These are phyloP conservation scores for Fusarium citri DNA, from an alignment of 2,329 filamentous ascomycete genomes.

Conservation along the genomic window DNA sequence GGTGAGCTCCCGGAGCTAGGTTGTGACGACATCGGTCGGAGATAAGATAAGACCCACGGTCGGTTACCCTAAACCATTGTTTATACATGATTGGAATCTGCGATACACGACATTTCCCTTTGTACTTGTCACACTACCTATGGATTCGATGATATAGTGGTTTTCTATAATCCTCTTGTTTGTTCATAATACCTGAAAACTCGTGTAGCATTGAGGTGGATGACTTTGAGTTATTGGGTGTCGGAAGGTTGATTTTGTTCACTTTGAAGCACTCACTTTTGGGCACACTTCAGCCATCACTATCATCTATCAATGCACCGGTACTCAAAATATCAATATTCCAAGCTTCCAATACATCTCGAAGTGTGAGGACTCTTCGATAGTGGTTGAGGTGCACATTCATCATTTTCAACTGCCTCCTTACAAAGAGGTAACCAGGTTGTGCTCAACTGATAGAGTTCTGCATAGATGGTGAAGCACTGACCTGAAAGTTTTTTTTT, in stretches of 20 bases:
- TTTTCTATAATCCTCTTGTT: background rate
- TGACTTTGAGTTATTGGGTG: background rate
- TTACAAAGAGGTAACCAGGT: constrained; percentile 36
- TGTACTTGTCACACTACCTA: background rate
- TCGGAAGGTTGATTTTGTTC: background rate
- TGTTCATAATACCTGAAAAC: background rate
- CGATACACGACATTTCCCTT: background rate
- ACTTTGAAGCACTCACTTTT: background rate
- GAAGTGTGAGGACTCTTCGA: constrained; percentile 38
- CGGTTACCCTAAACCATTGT: constrained; percentile 23
- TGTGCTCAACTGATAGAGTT: constrained; percentile 46
- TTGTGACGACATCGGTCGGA: constrained; percentile 44
- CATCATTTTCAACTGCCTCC: constrained; percentile 46
- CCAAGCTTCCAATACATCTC: constrained; percentile 43
- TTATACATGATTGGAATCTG: too few relatives aligned
- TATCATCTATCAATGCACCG: background rate
- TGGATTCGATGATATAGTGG: background rate
- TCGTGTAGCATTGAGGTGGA: background rate
- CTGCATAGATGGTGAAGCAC: constrained; percentile 43
- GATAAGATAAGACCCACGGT: constrained; percentile 37
- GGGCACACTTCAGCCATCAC: background rate
- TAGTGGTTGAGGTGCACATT: constrained; percentile 56
- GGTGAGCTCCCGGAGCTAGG: constrained; percentile 35
- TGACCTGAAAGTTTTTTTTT: constrained; percentile 23
- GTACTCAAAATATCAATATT: constrained; percentile 36